Conservation (phyloP, 805 yeast species). For the Candida berthetii region DNA sequence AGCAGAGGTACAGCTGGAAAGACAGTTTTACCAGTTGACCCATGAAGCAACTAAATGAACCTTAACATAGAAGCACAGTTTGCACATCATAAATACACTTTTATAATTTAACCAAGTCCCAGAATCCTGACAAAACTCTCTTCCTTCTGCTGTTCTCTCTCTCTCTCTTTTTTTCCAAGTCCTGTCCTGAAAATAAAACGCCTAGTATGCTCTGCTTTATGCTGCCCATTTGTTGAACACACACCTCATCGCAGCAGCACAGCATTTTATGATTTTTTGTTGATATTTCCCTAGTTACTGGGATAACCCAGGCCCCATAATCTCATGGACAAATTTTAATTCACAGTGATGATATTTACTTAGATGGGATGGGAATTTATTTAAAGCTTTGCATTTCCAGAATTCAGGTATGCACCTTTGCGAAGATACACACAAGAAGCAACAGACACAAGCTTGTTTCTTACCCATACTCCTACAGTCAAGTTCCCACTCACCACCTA, state of each 20-base stretch:
- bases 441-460: no score
- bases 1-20: no score
- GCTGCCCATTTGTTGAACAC: slow-evolving; percentile 11
- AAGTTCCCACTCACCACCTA: no score
- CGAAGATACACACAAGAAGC: neutral
- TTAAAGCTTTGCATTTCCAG: neutral
- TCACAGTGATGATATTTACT: slow-evolving; percentile 4
- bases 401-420: neutral
- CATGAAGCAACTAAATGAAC: no score
- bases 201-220: neutral
- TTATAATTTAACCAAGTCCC: no score
- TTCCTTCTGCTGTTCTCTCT: no score
- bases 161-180: no score
- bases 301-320: slow-evolving; percentile 8
- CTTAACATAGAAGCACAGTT: no score
- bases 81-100: no score
- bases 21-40: no score
- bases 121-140: no score
- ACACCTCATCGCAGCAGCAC: slow-evolving; percentile 3
- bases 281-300: slow-evolving; percentile 16
- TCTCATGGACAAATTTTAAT: slow-evolving; percentile 1
- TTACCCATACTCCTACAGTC: neutral
- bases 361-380: slow-evolving; percentile 1
- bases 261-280: slow-evolving; percentile 1
- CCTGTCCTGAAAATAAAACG: no score